phyloP scores from a whole-genome alignment of 805 yeast species.

The Saccharomyces eubayanus region DNA sequence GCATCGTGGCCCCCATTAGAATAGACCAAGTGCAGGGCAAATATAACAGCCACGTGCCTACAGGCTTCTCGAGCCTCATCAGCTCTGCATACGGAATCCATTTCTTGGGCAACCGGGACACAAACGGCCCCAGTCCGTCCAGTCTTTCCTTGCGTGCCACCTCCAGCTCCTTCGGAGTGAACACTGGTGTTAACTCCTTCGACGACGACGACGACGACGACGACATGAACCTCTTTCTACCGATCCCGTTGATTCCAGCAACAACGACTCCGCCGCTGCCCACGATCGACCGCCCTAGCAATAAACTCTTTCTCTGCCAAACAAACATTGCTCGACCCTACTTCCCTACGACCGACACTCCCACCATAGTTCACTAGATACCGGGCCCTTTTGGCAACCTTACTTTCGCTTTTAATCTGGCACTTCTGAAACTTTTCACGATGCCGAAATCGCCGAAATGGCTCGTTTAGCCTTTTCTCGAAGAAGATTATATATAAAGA shows the following conservation, averaged over 20 bases:
- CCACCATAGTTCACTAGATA: background rate
- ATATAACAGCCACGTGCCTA: constrained; percentile 79
- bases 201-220: background rate
- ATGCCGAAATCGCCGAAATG: background rate
- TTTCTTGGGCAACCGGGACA: constrained; percentile 57
- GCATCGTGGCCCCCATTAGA: constrained; percentile 73
- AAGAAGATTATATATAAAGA: background rate
- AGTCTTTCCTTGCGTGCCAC: constrained; percentile 44
- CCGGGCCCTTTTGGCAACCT: background rate
- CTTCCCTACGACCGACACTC: background rate
- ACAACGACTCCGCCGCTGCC: background rate
- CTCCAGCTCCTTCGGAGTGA: constrained; percentile 24
- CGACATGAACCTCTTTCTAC: background rate
- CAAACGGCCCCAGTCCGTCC: constrained; percentile 41
- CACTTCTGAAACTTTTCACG: background rate
- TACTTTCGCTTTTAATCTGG: background rate
- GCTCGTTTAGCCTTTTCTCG: background rate
- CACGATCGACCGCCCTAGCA: background rate
- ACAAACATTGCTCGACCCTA: background rate
- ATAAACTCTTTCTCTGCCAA: background rate
- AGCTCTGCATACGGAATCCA: constrained; percentile 88
- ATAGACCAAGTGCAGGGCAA: constrained; percentile 92
- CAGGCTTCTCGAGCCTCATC: constrained; percentile 89
- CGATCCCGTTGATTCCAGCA: background rate
- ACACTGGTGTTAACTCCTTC: constrained; percentile 4